Conservation (phyloP, 768 basidiomycete genomes). For the Trametes cubensis region DNA sequence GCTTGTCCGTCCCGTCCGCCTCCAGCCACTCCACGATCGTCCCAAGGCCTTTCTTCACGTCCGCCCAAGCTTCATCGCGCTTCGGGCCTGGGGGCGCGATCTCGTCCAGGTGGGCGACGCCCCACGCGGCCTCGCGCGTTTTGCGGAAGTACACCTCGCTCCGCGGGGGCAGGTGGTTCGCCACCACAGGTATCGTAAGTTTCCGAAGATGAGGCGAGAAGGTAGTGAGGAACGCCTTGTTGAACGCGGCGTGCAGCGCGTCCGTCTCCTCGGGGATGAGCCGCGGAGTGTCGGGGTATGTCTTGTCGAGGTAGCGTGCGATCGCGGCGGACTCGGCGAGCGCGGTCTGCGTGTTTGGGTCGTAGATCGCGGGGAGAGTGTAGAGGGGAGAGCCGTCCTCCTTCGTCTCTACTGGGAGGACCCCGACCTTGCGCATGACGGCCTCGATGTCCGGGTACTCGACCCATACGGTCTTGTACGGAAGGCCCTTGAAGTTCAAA, state of each 20-base stretch:
- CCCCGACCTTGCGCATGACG: conserved; percentile 40
- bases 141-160: conserved; percentile 36
- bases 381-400: conserved; percentile 40
- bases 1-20: conserved; percentile 30
- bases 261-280: conserved; percentile 45
- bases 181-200: conserved; percentile 23
- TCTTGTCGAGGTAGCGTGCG: conserved; percentile 53
- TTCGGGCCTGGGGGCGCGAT: conserved; percentile 39
- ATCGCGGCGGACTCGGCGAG: conserved; percentile 51
- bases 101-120: not conserved
- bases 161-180: conserved; percentile 10
- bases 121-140: conserved; percentile 35
- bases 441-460: conserved; percentile 53
- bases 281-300: conserved; percentile 47
- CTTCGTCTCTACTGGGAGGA: conserved; percentile 38
- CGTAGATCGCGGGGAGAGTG: conserved; percentile 55
- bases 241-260: conserved; percentile 46
- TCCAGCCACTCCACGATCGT: conserved; percentile 37
- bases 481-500: conserved; percentile 44
- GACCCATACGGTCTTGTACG: conserved; percentile 53
- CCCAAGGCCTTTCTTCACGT: conserved; percentile 31
- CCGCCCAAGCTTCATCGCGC: conserved; percentile 12
- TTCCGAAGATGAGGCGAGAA: conserved; percentile 27
- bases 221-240: conserved; percentile 16
- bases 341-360: conserved; percentile 43